Conservation (phyloP, 441 rosid species). For the Populus hybrid region DNA sequence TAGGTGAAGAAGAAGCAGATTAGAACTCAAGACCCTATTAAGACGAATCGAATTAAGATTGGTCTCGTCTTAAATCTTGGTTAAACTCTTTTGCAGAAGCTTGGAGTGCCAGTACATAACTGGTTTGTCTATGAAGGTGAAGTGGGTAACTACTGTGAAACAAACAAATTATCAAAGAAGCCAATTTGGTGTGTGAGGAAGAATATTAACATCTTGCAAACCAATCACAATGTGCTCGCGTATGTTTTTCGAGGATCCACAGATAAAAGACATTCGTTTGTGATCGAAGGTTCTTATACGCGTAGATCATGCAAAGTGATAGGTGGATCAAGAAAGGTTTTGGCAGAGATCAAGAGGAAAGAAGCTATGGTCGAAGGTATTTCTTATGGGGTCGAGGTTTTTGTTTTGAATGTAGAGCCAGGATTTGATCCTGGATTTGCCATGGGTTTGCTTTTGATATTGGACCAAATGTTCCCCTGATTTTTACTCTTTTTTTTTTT, state of each 20-base stretch:
- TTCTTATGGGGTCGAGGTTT: slow-evolving; percentile 63
- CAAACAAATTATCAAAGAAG: slow-evolving; percentile 24
- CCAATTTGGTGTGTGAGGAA: slow-evolving; percentile 56
- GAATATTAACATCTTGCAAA: slow-evolving; percentile 10
- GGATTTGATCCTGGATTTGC: slow-evolving; percentile 62
- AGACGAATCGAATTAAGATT: neutral
- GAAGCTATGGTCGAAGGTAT: slow-evolving; percentile 37
- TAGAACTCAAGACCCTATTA: neutral
- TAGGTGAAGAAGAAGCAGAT: neutral
- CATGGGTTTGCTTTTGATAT: slow-evolving; percentile 63
- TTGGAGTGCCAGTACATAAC: slow-evolving; percentile 34
- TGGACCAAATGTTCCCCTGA: slow-evolving; percentile 72
- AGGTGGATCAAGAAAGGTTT: slow-evolving; percentile 39
- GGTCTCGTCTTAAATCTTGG: neutral
- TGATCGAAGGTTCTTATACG: slow-evolving; percentile 62
- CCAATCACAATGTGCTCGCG: slow-evolving; percentile 41
- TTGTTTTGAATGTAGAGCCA: slow-evolving; percentile 46
- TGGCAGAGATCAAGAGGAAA: slow-evolving; percentile 71
- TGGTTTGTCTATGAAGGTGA: slow-evolving; percentile 76
- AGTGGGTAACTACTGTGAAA: slow-evolving; percentile 1
- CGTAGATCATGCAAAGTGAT: slow-evolving; percentile 55
- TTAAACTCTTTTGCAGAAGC: slow-evolving; percentile 36
- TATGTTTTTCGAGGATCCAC: slow-evolving; percentile 32
- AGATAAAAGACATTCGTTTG: slow-evolving; percentile 34
- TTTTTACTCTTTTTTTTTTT: neutral